A percentile compares a stretch with the other conserved stretches of the same genome.
phyloP scores from a whole-genome alignment of 164 flowering plant species.

The Macadamia tetraphylla region DNA sequence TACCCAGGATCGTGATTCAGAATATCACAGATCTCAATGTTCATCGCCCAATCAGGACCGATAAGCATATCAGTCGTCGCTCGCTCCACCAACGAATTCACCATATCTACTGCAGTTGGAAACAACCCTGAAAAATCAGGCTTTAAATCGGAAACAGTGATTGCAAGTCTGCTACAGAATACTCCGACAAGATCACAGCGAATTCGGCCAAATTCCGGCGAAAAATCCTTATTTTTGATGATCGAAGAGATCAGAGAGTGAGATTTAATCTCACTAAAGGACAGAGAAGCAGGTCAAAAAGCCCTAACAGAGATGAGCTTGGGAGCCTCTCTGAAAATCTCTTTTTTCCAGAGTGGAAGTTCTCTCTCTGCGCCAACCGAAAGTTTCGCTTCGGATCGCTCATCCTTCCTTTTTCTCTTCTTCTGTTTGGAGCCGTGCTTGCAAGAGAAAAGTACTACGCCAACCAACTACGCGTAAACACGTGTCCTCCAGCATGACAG shows the following conservation, averaged over 20 bases:
- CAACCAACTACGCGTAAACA: neutral
- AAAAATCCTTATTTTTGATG: neutral
- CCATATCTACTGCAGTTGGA: constrained; percentile 38
- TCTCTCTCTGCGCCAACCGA: constrained; percentile 8
- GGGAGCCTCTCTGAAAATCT: constrained; percentile 3
- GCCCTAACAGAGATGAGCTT: neutral
- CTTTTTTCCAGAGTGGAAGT: neutral
- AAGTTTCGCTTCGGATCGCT: constrained; percentile 9
- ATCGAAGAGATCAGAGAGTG: constrained; percentile 2
- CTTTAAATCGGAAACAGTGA: neutral
- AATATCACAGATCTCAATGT: constrained; percentile 93
- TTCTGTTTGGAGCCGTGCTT: neutral
- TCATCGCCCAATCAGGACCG: constrained; percentile 99
- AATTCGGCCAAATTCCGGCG: constrained; percentile 9
- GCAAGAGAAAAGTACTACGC: neutral
- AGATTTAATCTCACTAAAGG: neutral
- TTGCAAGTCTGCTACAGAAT: neutral
- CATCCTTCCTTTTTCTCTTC: neutral
- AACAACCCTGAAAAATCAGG: neutral
- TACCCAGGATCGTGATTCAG: constrained; percentile 88
- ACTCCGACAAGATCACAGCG: constrained; percentile 13
- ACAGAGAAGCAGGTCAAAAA: constrained; percentile 4
- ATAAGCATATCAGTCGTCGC: constrained; percentile 93
- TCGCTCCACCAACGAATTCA: constrained; percentile 84
- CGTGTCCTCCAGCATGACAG: neutral